Evolutionary conservation across 768 basidiomycete genomes (phyloP), one percentile per base, ranked within the genome.

Genomic region (Suillus clintonianus): DNA sequence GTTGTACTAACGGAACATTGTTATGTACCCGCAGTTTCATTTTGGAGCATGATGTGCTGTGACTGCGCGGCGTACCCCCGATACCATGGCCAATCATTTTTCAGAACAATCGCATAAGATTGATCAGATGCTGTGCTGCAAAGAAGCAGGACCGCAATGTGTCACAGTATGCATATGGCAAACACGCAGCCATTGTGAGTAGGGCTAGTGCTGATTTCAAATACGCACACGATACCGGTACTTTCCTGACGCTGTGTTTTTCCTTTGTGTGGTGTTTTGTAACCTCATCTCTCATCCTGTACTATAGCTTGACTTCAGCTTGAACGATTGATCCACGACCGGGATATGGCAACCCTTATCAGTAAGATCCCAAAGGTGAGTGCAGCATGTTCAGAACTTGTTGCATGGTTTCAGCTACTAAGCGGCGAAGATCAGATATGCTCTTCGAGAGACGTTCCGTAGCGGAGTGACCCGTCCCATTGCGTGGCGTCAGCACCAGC

Each of bases 401-500:
- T 37, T 22, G 11, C 59, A n/a, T 22, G 37, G 10, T 39, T 22
- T 56, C 32, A 43, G 27, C 15, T 24, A 14, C n/a, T n/a, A n/a
- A n/a, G 65, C 13, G 22, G 45, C 27, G 7, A 54, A 81, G 80
- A 77, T 79, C 62, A 71, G 78, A 65, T 74, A 73, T 13, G 42
- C 68, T 1, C 70, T 90, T 7, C 76, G 73, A 7, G 70, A 74
- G 39, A 83, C 83, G 6, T 91, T 90, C 75, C 73, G 73, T 22
- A 67, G 79, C 0, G 85, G 86, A 4, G 67, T 77, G 43, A 83
- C 86, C 0, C 80, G 78, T n/a, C 76, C 85, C 3, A 67, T 91
- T 43, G 73, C 75, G 63, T 92, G 84, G 82, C 83, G 91, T 17
- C 83, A 84, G 60, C 80, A 83, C 53, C 91, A 93, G 66, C 80